These are phyloP conservation scores for Neurospora tetrasperma DNA, from an alignment of 495 filamentous ascomycete genomes.

Conservation along the genomic window DNA sequence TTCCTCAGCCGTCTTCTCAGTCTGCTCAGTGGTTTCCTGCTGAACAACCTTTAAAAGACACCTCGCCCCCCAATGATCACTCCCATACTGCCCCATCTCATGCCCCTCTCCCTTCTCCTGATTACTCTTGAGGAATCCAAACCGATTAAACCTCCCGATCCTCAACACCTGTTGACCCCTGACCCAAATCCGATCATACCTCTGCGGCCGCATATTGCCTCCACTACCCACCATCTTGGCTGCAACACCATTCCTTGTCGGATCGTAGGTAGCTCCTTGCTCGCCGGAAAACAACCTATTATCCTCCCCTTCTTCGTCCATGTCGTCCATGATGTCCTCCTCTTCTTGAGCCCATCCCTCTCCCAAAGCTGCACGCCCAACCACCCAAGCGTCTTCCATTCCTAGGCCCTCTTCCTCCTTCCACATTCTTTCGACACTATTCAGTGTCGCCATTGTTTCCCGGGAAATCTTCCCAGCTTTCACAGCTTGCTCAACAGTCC, in stretches of 20 bases:
- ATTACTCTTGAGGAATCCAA: conserved; percentile 29
- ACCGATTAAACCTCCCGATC: conserved; percentile 33
- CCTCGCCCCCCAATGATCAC: conserved; percentile 48
- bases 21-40: not conserved
- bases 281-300: conserved; percentile 35
- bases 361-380: conserved; percentile 22
- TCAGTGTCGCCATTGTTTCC: conserved; percentile 22
- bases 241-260: conserved; percentile 38
- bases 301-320: conserved; percentile 7
- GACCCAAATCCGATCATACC: conserved; percentile 48
- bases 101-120: conserved; percentile 3
- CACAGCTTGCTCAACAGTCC: conserved; percentile 38
- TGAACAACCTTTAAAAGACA: conserved; percentile 26
- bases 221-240: conserved; percentile 29
- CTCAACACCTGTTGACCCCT: conserved; percentile 27
- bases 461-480: conserved; percentile 31
- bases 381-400: conserved; percentile 35
- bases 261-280: conserved; percentile 48
- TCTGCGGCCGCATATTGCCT: conserved; percentile 40
- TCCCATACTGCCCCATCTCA: conserved; percentile 27
- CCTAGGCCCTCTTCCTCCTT: conserved; percentile 10
- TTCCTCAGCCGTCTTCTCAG: conserved; percentile 2
- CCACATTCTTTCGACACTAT: conserved; percentile 25
- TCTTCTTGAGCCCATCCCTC: conserved; percentile 7
- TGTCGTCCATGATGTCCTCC: conserved; percentile 4